Evolutionary conservation across 495 filamentous ascomycete genomes (phyloP), one percentile per base, ranked within the genome.

Genomic region (Pseudotulostoma volvatum): DNA sequence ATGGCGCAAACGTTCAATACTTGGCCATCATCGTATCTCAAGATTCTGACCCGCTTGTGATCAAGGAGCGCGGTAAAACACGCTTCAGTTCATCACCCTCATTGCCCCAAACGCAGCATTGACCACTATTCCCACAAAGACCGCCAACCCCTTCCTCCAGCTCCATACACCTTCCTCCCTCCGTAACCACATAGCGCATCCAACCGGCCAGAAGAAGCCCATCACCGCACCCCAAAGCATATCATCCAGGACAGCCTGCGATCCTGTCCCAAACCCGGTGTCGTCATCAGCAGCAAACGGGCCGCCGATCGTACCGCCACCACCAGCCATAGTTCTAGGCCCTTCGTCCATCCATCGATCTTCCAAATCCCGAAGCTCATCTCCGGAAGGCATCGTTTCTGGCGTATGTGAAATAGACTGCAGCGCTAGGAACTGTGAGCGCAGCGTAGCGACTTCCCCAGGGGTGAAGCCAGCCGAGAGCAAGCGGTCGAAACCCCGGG

Each of bases 141-240:
- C 81, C 44, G 87, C 85, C 46, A 92, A 71, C 49, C 81, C 71
- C 67, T 82, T 79, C 50, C 85, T 59, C 60, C 74, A 71, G 30
- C 76, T 81, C 75, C 84, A 93, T 42, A 94, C 76, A 8, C 85
- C 85, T 42, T 92, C 83, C 59, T 95, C 87, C 39, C 85, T 66
- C 34, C 86, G 64, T 53, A 88, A 55, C 85, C 84, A 93, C 34
- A 77, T 76, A 18, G 85, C 65, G 49, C 82, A 84, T 0, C 80
- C 85, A 32, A 96, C 54, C 18, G 90, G 87, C 77, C 86, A 97
- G 53, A 97, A 78, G 60, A 94, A 95, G 15, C 90, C 90, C 50
- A 86, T 83, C 18, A 90, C 59, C 49, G 81, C 84, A 1, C 87
- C 90, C 62, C 74, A 81, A 46, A 95, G 68, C 70, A 93, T 74